Evolutionary conservation across 2,329 filamentous ascomycete genomes (phyloP).

Genomic region (Colletotrichum tabaci): DNA sequence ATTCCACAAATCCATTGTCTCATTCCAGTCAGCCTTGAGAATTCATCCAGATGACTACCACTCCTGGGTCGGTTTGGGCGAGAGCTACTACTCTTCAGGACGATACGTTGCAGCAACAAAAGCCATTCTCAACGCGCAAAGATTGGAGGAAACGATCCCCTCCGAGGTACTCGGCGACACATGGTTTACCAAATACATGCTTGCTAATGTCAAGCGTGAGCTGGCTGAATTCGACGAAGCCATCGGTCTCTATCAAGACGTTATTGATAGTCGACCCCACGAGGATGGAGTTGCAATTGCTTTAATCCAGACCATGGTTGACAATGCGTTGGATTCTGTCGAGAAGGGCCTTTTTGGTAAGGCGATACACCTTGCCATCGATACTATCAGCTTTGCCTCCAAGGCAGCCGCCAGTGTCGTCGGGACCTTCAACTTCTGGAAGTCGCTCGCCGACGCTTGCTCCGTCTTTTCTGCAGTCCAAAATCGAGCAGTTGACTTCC

Average conservation of each 20-base stretch:
- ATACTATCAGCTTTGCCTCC: constrained; percentile 78
- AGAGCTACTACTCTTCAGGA: constrained; percentile 95
- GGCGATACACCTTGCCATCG: constrained; percentile 77
- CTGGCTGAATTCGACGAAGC: constrained; percentile 91
- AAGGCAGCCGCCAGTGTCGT: constrained; percentile 72
- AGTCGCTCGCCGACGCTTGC: constrained; percentile 89
- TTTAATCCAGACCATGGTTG: constrained; percentile 88
- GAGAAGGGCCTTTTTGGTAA: constrained; percentile 91
- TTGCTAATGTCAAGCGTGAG: constrained; percentile 94
- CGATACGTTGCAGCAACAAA: constrained; percentile 94
- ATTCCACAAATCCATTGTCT: constrained; percentile 89
- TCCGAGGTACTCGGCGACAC: constrained; percentile 69
- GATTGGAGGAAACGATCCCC: constrained; percentile 73
- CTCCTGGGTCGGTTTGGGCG: constrained; percentile 96
- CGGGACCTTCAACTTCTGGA: constrained; percentile 95
- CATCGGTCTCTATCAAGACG: constrained; percentile 80
- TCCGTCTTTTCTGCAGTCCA: constrained; percentile 87
- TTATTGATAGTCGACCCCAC: constrained; percentile 75
- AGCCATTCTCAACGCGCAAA: constrained; percentile 88
- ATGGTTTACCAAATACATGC: constrained; percentile 98
- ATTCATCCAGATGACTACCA: constrained; percentile 91
- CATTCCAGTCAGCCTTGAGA: constrained; percentile 90
- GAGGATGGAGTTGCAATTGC: constrained; percentile 93
- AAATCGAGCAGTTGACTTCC: constrained; percentile 74
- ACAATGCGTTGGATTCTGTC: constrained; percentile 82